These are phyloP conservation scores for Pseudocercospora pini-densiflorae DNA, from an alignment of 2,329 filamentous ascomycete species.

Conservation along the genomic window DNA sequence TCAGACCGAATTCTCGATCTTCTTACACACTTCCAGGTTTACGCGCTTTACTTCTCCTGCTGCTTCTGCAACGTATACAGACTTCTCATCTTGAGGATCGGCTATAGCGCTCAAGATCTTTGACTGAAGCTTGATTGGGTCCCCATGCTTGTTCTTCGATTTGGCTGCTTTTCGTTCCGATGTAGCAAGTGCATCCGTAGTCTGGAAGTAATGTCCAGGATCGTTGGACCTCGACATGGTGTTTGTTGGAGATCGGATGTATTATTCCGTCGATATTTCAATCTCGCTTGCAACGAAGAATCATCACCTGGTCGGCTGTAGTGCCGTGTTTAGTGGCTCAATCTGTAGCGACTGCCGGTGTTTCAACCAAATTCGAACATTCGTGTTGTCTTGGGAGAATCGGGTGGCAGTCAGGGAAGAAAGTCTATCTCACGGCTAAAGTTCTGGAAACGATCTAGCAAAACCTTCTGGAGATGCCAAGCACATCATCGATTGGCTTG, in stretches of 20 bases:
- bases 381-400: not conserved
- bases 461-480: not conserved
- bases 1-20: not conserved
- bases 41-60: conserved; percentile 78
- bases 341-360: not conserved
- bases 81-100: conserved; percentile 64
- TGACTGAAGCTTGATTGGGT: conserved; percentile 77
- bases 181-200: conserved; percentile 63
- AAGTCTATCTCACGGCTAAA: not conserved
- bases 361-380: not conserved
- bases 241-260: not conserved
- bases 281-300: not conserved
- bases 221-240: conserved; percentile 71
- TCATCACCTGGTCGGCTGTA: not conserved
- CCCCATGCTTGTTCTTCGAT: conserved; percentile 80
- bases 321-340: not conserved
- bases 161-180: conserved; percentile 69
- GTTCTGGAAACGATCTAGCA: conserved; percentile 3
- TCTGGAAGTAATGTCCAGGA: conserved; percentile 87
- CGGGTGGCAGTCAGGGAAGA: not conserved
- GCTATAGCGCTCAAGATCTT: conserved; percentile 78
- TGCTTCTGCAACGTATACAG: conserved; percentile 84
- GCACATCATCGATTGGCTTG: not conserved
- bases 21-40: conserved; percentile 72
- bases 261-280: not conserved